These are phyloP conservation scores for Halenospora varia DNA, from an alignment of 495 filamentous ascomycete species.

Conservation along the genomic window DNA sequence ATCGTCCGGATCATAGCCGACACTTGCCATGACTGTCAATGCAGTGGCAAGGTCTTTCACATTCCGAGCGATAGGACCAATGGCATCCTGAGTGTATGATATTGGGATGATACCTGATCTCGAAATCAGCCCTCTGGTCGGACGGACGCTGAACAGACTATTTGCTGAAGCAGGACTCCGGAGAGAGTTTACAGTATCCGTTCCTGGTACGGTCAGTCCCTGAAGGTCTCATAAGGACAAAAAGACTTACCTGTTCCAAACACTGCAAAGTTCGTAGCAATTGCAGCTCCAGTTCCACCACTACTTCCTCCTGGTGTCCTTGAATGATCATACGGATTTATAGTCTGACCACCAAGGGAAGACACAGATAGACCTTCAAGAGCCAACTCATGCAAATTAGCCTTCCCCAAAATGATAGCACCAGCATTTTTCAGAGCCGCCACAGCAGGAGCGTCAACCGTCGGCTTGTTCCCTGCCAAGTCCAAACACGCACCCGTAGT, in stretches of 20 bases:
- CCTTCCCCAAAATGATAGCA: conserved; percentile 62
- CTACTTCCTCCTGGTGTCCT: conserved; percentile 63
- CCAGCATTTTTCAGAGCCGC: conserved; percentile 47
- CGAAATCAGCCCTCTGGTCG: conserved; percentile 53
- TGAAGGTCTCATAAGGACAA: not conserved
- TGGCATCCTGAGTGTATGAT: conserved; percentile 55
- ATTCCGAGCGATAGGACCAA: conserved; percentile 55
- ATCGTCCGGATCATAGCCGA: conserved; percentile 40
- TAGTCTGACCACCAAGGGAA: conserved; percentile 55
- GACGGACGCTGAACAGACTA: conserved; percentile 55
- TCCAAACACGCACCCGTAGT: conserved; percentile 52
- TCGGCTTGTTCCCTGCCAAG: conserved; percentile 40
- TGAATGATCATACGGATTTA: conserved; percentile 58
- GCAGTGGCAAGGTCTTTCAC: conserved; percentile 50
- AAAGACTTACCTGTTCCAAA: conserved; percentile 31
- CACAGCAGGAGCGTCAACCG: conserved; percentile 45
- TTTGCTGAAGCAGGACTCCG: conserved; percentile 61
- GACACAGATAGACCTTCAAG: conserved; percentile 59
- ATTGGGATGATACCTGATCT: conserved; percentile 54
- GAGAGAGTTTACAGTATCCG: conserved; percentile 61
- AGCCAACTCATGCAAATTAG: conserved; percentile 60
- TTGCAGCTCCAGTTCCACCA: conserved; percentile 56
- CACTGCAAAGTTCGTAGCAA: conserved; percentile 55
- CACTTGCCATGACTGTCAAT: conserved; percentile 52
- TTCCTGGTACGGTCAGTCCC: conserved; percentile 40